Evolutionary conservation across 371 early-diverging fungal species (phyloP).

Genomic region (Mortierella sp.): DNA sequence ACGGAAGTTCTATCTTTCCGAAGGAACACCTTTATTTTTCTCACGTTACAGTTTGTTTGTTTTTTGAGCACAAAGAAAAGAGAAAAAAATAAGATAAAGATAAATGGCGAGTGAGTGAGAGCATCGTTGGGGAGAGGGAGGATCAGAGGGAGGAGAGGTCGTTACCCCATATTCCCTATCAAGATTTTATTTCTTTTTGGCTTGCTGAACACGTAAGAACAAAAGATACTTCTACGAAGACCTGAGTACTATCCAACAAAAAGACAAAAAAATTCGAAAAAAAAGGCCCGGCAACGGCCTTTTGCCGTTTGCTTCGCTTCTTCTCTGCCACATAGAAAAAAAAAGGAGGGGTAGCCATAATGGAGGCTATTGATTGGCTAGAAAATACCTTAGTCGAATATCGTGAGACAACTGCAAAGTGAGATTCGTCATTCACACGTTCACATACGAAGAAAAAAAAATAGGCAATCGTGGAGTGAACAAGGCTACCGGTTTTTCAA

Average conservation of each 20-base stretch:
- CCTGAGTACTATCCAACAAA: neutral
- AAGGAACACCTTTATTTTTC: neutral
- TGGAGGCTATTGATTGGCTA: neutral
- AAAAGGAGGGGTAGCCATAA: neutral
- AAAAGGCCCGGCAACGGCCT: slow-evolving; percentile 3
- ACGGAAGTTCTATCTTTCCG: slow-evolving; percentile 17
- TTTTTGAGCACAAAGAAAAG: neutral
- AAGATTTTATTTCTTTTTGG: neutral
- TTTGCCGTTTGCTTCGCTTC: neutral
- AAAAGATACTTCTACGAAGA: neutral
- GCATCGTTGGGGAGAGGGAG: neutral
- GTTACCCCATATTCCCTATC: slow-evolving; percentile 4
- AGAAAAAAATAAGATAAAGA: neutral
- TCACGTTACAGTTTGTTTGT: slow-evolving; percentile 7
- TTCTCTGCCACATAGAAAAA: neutral
- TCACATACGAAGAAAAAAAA: slow-evolving; percentile 1
- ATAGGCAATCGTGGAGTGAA: neutral
- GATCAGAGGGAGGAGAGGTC: neutral
- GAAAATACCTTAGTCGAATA: neutral
- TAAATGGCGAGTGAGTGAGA: neutral
- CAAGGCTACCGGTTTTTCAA: neutral
- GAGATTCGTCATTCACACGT: slow-evolving; percentile 5
- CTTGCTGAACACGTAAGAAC: neutral
- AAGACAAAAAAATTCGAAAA: neutral
- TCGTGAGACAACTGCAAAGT: neutral